Conservation (phyloP, 2,329 filamentous ascomycete genomes). For the Cercospora sp. region DNA sequence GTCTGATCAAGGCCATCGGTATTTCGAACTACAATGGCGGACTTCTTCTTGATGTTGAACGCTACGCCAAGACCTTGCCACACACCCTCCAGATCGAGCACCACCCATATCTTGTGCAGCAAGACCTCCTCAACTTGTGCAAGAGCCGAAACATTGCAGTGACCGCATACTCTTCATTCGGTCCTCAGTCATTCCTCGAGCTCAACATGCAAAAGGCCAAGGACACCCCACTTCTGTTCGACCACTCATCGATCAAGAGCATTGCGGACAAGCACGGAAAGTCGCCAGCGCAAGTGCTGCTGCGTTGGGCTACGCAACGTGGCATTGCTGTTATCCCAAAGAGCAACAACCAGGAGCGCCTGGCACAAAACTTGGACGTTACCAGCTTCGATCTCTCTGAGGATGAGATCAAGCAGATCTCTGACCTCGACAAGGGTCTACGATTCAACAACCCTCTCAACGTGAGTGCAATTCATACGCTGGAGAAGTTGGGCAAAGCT, state of each 20-base stretch:
- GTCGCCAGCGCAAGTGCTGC: constrained; percentile 75
- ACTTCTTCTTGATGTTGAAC: constrained; percentile 75
- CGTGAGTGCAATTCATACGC: constrained; percentile 49
- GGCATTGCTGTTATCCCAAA: constrained; percentile 81
- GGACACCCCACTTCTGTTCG: constrained; percentile 67
- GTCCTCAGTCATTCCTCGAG: constrained; percentile 76
- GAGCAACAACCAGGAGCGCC: constrained; percentile 59
- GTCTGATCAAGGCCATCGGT: constrained; percentile 72
- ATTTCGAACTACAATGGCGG: constrained; percentile 81
- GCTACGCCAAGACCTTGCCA: constrained; percentile 72
- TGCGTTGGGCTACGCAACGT: constrained; percentile 85
- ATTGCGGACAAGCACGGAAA: constrained; percentile 71
- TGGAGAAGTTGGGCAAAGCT: neutral
- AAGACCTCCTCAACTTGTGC: constrained; percentile 67
- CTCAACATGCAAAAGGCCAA: constrained; percentile 70
- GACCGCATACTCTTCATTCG: constrained; percentile 83
- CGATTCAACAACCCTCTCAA: constrained; percentile 77
- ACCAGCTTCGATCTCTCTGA: constrained; percentile 65
- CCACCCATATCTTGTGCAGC: constrained; percentile 83
- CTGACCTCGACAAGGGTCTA: constrained; percentile 63
- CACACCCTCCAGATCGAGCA: constrained; percentile 85
- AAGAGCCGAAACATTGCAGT: constrained; percentile 70
- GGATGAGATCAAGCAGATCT: constrained; percentile 67
- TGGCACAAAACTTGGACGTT: constrained; percentile 68
- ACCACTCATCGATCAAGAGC: constrained; percentile 64